Base-by-base conservation (phyloP, 805 yeast genomes). In the Candida loeiensis region DNA sequence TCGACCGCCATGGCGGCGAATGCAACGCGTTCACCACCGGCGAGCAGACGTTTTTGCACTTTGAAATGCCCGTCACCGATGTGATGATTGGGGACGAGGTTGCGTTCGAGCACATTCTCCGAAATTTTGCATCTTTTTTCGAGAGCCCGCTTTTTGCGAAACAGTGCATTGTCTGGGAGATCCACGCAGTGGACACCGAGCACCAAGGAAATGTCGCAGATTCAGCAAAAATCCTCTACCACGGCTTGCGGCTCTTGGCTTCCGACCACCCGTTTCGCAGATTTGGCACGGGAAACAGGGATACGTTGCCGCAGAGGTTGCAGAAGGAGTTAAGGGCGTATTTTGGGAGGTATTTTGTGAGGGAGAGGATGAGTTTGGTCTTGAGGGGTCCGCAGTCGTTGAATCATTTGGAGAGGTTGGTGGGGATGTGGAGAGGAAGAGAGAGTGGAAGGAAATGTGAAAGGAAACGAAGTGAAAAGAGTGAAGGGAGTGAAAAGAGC, bases 11-110 rank as follows among this genome's bases (percentile, higher is more conserved):
- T 26, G 81, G 83, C 14, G 93, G 93, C 1, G 47, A 63, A 1
- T 59, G 71, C 37, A 85, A 83, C 58, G 95, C 93, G 0, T 76
- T 62, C 46, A 85, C 95, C 0, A 75, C 82, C 1, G 82, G 81
- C 2, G 85, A 80, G 45, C 75, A 70, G 39, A 82, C 91, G 0
- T 69, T 79, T 12, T 85, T 75, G 54, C 77, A 72, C 47, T 81
- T 80, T 51, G 81, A 80, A 48, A 55, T 82, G 1, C 86, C 89
- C 0, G 54, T 71, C 0, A 64, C 56, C 38, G 55, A 66, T 11
- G 47, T 53, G 3, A 35, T 42, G 11, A 27, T 48, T 11, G 26
- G 40, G 11, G 56, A 55, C 1, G 64, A 58, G 20, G 65, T 74
- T 1, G 55, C 67, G 1, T 74, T 79, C 50, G 74, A 72, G 26